phyloP scores from a whole-genome alignment of 2,329 filamentous ascomycete species.

The Trichocomaceae sp. region DNA sequence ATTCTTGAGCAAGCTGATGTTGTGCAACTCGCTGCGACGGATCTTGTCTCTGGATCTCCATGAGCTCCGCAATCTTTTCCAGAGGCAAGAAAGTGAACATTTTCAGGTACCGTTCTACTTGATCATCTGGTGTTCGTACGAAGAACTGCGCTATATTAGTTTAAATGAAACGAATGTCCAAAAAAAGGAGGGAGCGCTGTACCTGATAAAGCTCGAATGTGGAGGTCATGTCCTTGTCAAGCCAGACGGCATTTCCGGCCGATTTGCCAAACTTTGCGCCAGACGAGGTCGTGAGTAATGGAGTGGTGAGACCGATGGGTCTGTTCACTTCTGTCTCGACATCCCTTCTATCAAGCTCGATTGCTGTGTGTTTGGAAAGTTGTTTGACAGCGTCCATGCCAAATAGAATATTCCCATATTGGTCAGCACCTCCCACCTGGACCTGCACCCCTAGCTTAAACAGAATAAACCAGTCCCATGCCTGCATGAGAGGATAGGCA shows the following conservation, averaged over 20 bases:
- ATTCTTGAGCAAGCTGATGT: slow-evolving; percentile 73
- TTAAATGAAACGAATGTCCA: background rate
- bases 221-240: slow-evolving; percentile 73
- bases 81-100: slow-evolving; percentile 84
- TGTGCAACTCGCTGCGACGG: slow-evolving; percentile 72
- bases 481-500: slow-evolving; percentile 84
- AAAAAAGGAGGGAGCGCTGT: slow-evolving; percentile 1
- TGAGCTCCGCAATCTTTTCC: slow-evolving; percentile 57
- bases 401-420: slow-evolving; percentile 91
- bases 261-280: slow-evolving; percentile 94
- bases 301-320: slow-evolving; percentile 83
- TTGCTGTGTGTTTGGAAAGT: slow-evolving; percentile 49
- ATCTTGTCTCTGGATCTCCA: slow-evolving; percentile 61
- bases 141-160: slow-evolving; percentile 59
- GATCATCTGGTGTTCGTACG: slow-evolving; percentile 69
- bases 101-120: slow-evolving; percentile 75
- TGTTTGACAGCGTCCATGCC: slow-evolving; percentile 80
- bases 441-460: slow-evolving; percentile 67
- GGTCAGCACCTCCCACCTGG: slow-evolving; percentile 91
- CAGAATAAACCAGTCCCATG: slow-evolving; percentile 94
- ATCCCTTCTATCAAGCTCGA: slow-evolving; percentile 32
- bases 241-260: slow-evolving; percentile 88
- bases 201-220: slow-evolving; percentile 78
- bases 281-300: slow-evolving; percentile 74
- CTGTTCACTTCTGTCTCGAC: slow-evolving; percentile 33